Evolutionary conservation across 1,284 basidiomycete genomes (phyloP).

Genomic region (Chiua sp.): DNA sequence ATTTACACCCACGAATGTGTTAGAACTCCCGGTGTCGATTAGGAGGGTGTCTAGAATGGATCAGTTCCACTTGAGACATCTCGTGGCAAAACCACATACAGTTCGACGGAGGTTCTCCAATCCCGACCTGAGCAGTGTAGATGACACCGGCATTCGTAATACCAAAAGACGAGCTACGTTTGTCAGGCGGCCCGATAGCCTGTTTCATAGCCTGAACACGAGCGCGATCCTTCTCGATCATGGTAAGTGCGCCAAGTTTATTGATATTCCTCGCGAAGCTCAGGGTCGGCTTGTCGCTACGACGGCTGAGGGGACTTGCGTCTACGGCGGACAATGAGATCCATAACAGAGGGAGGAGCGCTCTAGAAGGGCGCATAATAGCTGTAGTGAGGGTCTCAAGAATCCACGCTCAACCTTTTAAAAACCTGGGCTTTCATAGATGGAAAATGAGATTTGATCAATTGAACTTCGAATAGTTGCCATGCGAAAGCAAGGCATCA

Average conservation of each 20-base stretch:
- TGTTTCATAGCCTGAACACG: constrained; percentile 21
- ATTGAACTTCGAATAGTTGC: neutral
- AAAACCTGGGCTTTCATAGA: neutral
- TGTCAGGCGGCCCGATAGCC: neutral
- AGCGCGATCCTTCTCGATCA: constrained; percentile 24
- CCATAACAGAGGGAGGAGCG: constrained; percentile 11
- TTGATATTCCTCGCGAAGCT: constrained; percentile 19
- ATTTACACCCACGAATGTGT: constrained; percentile 42
- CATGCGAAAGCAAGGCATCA: neutral
- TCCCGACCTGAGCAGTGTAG: constrained; percentile 44
- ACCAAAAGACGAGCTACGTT: constrained; percentile 11
- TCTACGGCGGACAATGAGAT: constrained; percentile 13
- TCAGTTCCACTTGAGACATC: neutral
- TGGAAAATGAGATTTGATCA: neutral
- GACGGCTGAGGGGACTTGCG: constrained; percentile 17
- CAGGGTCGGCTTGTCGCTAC: constrained; percentile 17
- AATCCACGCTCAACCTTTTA: neutral
- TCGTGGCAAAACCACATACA: constrained; percentile 37
- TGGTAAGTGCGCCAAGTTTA: neutral
- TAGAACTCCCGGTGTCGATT: constrained; percentile 42
- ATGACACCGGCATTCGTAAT: constrained; percentile 25
- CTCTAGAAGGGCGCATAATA: constrained; percentile 9
- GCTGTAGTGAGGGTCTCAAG: neutral
- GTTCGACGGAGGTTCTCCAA: constrained; percentile 49
- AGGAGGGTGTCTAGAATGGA: constrained; percentile 30